Evolutionary conservation across 2,329 filamentous ascomycete genomes (phyloP), one percentile per base, ranked within the genome.

Genomic region (Fusarium globosum): DNA sequence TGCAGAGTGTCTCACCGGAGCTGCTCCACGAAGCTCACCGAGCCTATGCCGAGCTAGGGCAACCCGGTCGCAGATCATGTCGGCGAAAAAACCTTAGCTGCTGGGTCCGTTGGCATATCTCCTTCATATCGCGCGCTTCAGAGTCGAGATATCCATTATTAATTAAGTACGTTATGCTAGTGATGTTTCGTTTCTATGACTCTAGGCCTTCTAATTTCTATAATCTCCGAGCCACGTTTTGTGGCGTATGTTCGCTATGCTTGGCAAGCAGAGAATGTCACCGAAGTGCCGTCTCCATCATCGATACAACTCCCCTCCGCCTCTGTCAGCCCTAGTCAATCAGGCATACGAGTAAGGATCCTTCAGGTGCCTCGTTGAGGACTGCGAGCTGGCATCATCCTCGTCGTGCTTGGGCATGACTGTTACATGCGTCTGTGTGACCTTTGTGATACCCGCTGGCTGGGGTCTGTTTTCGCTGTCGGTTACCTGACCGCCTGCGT

Each of bases 341-440:
- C 36, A 69, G 13, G 58, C 30, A 28, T 65, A 69, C 12, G 39
- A 35, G 36, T 69, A 64, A 7, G 55, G 49, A 6, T 51, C 61
- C 48, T 77, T 77, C 26, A 77, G 46, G 16, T 67, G 75, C 15
- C 65, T 48, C 10, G 75, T 77, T 26, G 75, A 77, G 18, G 75
- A 77, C 18, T 74, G 73, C 7, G 75, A 77, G 38, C 68, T 74
- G 2, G 65, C 61, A n/a, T 77, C 75, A 11, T 74, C 74, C 23
- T 77, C 72, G 0, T 74, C 65, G 15, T 53, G 63, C n/a, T 75
- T 62, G 20, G 45, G 36, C 30, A 76, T 43, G 18, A 77, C 61
- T 15, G 66, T 68, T n/a, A 77, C 75, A 28, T 66, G 67, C 26
- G 73, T 77, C 42, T 76, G 75, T 41, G 68, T 69, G 21, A 77